Base-by-base conservation (phyloP, 2,329 filamentous ascomycete species). In the Trichophyton rubrum region DNA sequence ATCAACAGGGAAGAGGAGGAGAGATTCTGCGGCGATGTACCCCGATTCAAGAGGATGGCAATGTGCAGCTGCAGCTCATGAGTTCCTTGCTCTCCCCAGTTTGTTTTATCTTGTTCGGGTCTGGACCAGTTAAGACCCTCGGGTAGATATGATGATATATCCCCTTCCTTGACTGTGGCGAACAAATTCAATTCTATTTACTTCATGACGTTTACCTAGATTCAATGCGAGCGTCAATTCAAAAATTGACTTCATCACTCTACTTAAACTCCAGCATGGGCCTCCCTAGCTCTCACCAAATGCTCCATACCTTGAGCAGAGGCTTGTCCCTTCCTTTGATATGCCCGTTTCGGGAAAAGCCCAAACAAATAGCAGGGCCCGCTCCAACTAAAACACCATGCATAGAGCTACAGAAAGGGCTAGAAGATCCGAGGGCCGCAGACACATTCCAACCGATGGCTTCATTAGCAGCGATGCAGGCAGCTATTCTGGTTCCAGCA, bases 21-120 rank as follows among this genome's bases (percentile, higher is more conserved):
- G 66, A 80, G 91, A 64, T 95, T 89, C 78, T 89, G 86, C 66
- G 87, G 88, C 1, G 90, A 96, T 74, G 89, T 95, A 60, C 92
- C 92, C 0, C 84, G 82, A 70, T 80, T 80, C 53, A 84, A 85
- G 73, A 82, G 89, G 66, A 88, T 88, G 38, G 85, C 96, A 82
- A 92, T 96, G 77, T 97, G 93, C 73, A 95, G 89, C 71, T 99
- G 93, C 75, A 96, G 90, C 71, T 96, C 92, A 24, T 95, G 11
- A 59, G 43, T 17, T 35, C 15, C 30, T 35, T 43, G 13, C 24
- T 55, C 35, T 30, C 15, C 9, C 61, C 67, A 53, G 24, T 33
- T 59, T 41, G 41, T 6, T 35, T 38, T 55, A 56, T 56, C 5
- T 47, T 27, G 9, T 49, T n/a, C 30, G 51, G 35, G 17, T 38